A percentile compares a stretch with the other conserved stretches of the same genome.
Evolutionary conservation across 2,329 filamentous ascomycete species (phyloP).

Genomic region (Verticillium tricorpus): DNA sequence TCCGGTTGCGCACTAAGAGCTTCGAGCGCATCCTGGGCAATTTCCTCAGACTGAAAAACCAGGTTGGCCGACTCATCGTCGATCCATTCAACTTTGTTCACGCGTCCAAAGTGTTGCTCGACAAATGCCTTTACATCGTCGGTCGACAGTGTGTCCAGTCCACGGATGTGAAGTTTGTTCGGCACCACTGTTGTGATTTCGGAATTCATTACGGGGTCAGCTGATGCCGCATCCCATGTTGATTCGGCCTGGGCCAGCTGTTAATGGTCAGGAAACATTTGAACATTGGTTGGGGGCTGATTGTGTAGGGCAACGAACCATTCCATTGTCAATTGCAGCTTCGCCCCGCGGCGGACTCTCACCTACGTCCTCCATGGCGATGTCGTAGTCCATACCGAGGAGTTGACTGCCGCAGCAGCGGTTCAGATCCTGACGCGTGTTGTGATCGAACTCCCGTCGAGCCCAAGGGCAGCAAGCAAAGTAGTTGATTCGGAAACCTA

Average conservation of each 20-base stretch:
- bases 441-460: not conserved
- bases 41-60: constrained; percentile 58
- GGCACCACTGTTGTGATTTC: not conserved
- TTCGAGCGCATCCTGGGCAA: constrained; percentile 49
- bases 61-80: constrained; percentile 89
- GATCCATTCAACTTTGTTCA: constrained; percentile 81
- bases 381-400: constrained; percentile 58
- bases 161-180: constrained; percentile 76
- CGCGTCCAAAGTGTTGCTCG: constrained; percentile 56
- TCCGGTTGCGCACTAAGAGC: constrained; percentile 45
- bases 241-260: not conserved
- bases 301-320: not conserved
- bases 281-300: no score
- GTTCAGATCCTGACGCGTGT: not conserved
- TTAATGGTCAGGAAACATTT: constrained; percentile 1
- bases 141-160: constrained; percentile 77
- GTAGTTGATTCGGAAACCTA: no score
- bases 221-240: not conserved
- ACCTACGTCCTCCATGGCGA: constrained; percentile 66
- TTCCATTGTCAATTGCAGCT: not conserved
- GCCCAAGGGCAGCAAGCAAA: not conserved
- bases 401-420: not conserved
- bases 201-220: not conserved
- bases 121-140: constrained; percentile 75
- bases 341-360: constrained; percentile 19